These are phyloP conservation scores for Conticribra guillardii DNA, from an alignment of 108 stramenopile species.

Conservation along the genomic window DNA sequence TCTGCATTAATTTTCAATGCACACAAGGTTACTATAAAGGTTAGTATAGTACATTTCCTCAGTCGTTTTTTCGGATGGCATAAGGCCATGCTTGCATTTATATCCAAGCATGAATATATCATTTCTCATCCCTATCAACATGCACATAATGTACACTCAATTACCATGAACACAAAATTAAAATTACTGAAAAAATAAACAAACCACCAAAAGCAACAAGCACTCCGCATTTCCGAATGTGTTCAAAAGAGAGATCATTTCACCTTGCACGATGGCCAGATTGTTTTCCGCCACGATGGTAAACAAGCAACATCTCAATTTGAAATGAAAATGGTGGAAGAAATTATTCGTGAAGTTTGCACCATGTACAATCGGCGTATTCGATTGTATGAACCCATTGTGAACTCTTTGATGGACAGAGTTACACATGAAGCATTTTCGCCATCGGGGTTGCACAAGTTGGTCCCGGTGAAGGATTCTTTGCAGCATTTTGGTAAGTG, in stretches of 20 bases:
- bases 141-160: no score
- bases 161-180: neutral
- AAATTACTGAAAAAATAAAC: neutral
- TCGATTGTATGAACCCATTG: slow-evolving; percentile 86
- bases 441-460: slow-evolving; percentile 71
- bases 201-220: slow-evolving; percentile 30
- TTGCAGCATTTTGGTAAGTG: slow-evolving; percentile 68
- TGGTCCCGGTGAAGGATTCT: slow-evolving; percentile 84
- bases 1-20: slow-evolving; percentile 79
- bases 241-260: slow-evolving; percentile 34
- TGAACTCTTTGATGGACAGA: slow-evolving; percentile 69
- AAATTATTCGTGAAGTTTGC: slow-evolving; percentile 74
- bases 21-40: slow-evolving; percentile 60
- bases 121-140: neutral
- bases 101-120: neutral
- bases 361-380: slow-evolving; percentile 77
- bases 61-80: no score
- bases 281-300: slow-evolving; percentile 10
- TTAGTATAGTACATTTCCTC: slow-evolving; percentile 37
- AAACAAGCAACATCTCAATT: slow-evolving; percentile 53
- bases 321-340: slow-evolving; percentile 85
- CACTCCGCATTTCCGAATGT: slow-evolving; percentile 28
- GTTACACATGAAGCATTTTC: slow-evolving; percentile 73
- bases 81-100: no score
- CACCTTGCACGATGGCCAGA: slow-evolving; percentile 35